These are phyloP conservation scores for Terana coerulea DNA, from an alignment of 768 basidiomycete genomes.

Conservation along the genomic window DNA sequence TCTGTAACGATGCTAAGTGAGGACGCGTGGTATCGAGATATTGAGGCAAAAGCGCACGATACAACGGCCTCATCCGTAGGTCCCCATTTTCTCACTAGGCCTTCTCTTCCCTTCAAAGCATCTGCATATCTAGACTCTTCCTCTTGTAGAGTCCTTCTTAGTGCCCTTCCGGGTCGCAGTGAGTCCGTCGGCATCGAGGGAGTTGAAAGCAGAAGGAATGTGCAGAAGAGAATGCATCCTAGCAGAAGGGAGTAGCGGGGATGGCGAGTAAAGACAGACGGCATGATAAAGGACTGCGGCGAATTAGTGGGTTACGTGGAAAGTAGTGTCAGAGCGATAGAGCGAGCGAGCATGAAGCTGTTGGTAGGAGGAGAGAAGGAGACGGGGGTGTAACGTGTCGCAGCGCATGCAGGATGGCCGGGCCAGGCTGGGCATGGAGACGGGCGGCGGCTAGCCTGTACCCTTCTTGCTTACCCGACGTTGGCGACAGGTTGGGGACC, in stretches of 20 bases:
- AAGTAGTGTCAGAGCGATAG: too few relatives aligned
- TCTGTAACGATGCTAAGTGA: not conserved
- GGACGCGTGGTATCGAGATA: not conserved
- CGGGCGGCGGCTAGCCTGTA: too few relatives aligned
- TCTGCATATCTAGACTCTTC: slow-evolving; percentile 43
- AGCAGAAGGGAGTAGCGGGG: slow-evolving; percentile 49
- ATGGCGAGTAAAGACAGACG: slow-evolving; percentile 33
- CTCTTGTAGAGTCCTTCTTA: slow-evolving; percentile 22
- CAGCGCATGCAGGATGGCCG: too few relatives aligned
- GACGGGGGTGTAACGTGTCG: too few relatives aligned
- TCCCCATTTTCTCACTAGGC: slow-evolving; percentile 52
- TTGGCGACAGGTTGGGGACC: too few relatives aligned
- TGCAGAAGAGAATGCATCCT: slow-evolving; percentile 36
- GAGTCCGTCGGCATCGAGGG: slow-evolving; percentile 33
- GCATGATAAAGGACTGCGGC: too few relatives aligned
- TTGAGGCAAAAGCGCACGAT: slow-evolving; percentile 30
- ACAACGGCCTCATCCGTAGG: slow-evolving; percentile 44
- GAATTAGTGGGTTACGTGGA: too few relatives aligned
- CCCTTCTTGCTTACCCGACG: too few relatives aligned
- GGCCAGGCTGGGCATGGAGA: too few relatives aligned
- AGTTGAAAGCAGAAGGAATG: slow-evolving; percentile 46
- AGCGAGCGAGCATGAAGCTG: too few relatives aligned
- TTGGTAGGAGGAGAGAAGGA: too few relatives aligned
- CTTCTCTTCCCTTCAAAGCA: slow-evolving; percentile 37
- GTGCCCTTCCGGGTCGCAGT: not conserved